Conservation (phyloP, 331 rosid genomes). For the Arachis monticola region DNA sequence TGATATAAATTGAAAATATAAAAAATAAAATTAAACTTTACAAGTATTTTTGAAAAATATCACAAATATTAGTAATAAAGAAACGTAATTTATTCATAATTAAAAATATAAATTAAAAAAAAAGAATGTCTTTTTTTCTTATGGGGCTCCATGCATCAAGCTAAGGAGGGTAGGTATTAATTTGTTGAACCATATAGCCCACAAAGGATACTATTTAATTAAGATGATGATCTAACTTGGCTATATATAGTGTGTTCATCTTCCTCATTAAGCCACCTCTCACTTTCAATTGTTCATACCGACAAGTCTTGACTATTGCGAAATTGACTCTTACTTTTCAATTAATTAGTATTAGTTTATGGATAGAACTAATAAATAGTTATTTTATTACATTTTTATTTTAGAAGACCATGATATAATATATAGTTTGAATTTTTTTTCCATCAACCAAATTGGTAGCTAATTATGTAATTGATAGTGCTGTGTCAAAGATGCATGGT, state of each 20-base stretch:
- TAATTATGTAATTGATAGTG: background rate
- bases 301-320: background rate
- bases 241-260: background rate
- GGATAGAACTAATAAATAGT: background rate
- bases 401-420: background rate
- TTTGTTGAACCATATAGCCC: conserved; percentile 38
- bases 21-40: too few species aligned
- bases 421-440: background rate
- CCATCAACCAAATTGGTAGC: conserved; percentile 1
- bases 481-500: background rate
- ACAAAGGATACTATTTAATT: conserved; percentile 6
- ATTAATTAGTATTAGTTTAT: background rate
- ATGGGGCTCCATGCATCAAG: conserved; percentile 7
- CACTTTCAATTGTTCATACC: background rate
- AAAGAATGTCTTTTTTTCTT: conserved; percentile 1
- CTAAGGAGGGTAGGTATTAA: conserved; percentile 44
- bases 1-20: too few species aligned
- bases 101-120: background rate
- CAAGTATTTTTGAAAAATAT: too few species aligned
- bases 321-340: background rate
- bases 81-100: too few species aligned
- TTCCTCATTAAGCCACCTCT: background rate
- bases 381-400: background rate
- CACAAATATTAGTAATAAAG: too few species aligned
- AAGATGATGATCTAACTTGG: conserved; percentile 8